Percentiles rank a stretch among this genome's conserved stretches.
Conservation (phyloP, 768 basidiomycete species). For the Rubroboletus satanas region DNA sequence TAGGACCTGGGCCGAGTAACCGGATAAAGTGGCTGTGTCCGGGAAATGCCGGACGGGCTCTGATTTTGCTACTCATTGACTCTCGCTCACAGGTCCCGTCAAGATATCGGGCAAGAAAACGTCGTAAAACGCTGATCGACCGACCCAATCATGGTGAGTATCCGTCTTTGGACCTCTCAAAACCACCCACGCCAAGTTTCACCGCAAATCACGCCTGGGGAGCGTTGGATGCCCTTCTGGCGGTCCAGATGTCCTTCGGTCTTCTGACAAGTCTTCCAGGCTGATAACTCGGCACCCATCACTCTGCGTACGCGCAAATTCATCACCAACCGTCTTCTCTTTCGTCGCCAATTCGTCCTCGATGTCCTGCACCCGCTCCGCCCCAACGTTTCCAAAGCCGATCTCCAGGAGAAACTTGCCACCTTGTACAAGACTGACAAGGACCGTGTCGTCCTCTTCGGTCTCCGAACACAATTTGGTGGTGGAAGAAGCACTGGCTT, state of each 20-base stretch:
- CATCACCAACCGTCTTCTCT: constrained; percentile 96
- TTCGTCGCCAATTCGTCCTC: constrained; percentile 93
- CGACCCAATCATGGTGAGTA: constrained; percentile 36
- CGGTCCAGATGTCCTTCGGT: constrained; percentile 20
- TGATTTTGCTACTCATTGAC: constrained; percentile 14
- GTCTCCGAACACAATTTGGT: constrained; percentile 95
- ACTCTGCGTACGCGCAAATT: constrained; percentile 99
- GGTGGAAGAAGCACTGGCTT: constrained; percentile 97
- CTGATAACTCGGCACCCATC: constrained; percentile 78
- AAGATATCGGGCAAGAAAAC: constrained; percentile 29
- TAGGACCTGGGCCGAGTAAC: not conserved
- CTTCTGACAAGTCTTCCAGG: constrained; percentile 39
- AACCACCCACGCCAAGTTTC: not conserved
- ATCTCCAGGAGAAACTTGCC: constrained; percentile 91
- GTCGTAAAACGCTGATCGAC: constrained; percentile 16
- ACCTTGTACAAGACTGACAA: constrained; percentile 91
- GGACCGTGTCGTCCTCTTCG: constrained; percentile 87
- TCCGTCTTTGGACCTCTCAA: constrained; percentile 7
- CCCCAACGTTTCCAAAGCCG: constrained; percentile 87
- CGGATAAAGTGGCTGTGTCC: constrained; percentile 29
- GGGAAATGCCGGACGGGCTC: constrained; percentile 44
- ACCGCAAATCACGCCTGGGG: constrained; percentile 4
- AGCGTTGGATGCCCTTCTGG: constrained; percentile 27
- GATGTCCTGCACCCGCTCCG: constrained; percentile 95
- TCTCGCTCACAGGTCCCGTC: constrained; percentile 18